A percentile compares a stretch with the other conserved stretches of the same genome.
phyloP scores from a whole-genome alignment of 2,329 filamentous ascomycete species.

The Erysiphe pulchra region DNA sequence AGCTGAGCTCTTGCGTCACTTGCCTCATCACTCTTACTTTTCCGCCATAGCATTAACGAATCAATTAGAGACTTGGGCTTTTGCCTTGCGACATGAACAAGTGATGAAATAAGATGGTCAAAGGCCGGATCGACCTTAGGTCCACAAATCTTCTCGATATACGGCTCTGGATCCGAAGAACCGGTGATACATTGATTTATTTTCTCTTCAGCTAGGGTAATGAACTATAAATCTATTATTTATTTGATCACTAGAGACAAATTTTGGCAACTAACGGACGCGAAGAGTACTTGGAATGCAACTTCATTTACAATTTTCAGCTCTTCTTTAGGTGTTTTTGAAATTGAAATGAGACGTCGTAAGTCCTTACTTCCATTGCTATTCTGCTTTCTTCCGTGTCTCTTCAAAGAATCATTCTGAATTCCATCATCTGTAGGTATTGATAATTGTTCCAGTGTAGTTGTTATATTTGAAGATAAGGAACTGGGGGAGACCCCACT shows the following conservation, averaged over 20 bases:
- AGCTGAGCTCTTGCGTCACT: conserved; percentile 36
- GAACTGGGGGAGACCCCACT: conserved; percentile 5
- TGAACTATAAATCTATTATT: conserved; percentile 35
- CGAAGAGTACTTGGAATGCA: conserved; percentile 87
- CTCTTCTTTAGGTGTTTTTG: conserved; percentile 43
- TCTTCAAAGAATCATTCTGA: conserved; percentile 22
- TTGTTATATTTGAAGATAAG: conserved; percentile 11
- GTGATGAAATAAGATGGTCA: conserved; percentile 76
- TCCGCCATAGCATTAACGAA: conserved; percentile 94
- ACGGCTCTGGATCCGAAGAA: conserved; percentile 54
- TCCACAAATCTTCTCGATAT: conserved; percentile 75
- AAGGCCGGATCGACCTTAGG: conserved; percentile 70
- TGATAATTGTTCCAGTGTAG: conserved; percentile 11
- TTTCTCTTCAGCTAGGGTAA: conserved; percentile 88
- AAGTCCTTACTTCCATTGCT: conserved; percentile 48
- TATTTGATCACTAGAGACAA: conserved; percentile 1
- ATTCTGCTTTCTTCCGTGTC: conserved; percentile 34
- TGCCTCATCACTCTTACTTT: conserved; percentile 78
- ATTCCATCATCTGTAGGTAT: conserved; percentile 21
- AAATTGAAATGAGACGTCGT: conserved; percentile 33
- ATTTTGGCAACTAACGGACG: conserved; percentile 33
- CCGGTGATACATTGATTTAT: conserved; percentile 68
- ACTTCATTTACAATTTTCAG: conserved; percentile 93
- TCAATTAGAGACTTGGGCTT: conserved; percentile 92
- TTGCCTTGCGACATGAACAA: conserved; percentile 82